phyloP scores from a whole-genome alignment of 2,329 filamentous ascomycete genomes.

The Fusarium liriodendri region DNA sequence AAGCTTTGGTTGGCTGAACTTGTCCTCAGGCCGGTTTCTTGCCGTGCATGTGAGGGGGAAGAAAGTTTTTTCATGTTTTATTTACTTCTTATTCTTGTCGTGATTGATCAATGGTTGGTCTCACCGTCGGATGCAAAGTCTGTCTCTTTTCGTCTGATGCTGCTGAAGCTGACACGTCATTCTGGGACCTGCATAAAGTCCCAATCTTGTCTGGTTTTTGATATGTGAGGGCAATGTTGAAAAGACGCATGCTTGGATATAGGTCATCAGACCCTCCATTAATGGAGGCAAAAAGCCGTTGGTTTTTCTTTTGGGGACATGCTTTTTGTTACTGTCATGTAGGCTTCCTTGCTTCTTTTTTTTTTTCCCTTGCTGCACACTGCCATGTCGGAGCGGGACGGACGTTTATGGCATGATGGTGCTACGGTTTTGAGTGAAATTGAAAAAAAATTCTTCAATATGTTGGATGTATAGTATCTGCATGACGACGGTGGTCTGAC shows the following conservation, averaged over 20 bases:
- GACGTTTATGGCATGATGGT: constrained; percentile 1
- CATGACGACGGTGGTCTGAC: background rate
- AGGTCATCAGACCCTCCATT: background rate
- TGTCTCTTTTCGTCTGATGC: background rate
- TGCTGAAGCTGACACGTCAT: constrained; percentile 36
- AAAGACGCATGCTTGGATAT: background rate
- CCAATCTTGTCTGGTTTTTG: constrained; percentile 8
- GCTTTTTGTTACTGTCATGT: background rate
- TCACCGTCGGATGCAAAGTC: background rate
- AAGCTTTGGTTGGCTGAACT: background rate
- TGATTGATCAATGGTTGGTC: background rate
- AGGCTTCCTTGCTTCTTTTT: constrained; percentile 18
- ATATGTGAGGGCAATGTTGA: constrained; percentile 1
- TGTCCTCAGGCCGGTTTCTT: constrained; percentile 3
- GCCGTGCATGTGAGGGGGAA: constrained; percentile 29
- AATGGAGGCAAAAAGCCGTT: background rate
- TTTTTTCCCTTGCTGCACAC: background rate
- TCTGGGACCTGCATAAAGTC: background rate
- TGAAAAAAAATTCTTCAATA: background rate
- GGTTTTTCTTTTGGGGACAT: constrained; percentile 2
- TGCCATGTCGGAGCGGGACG: background rate
- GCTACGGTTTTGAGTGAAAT: background rate
- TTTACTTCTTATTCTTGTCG: background rate
- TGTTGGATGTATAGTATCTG: background rate
- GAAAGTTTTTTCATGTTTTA: constrained; percentile 2